Evolutionary conservation across 2,329 filamentous ascomycete genomes (phyloP), one percentile per base, ranked within the genome.

Genomic region (Phialophora chinensis): DNA sequence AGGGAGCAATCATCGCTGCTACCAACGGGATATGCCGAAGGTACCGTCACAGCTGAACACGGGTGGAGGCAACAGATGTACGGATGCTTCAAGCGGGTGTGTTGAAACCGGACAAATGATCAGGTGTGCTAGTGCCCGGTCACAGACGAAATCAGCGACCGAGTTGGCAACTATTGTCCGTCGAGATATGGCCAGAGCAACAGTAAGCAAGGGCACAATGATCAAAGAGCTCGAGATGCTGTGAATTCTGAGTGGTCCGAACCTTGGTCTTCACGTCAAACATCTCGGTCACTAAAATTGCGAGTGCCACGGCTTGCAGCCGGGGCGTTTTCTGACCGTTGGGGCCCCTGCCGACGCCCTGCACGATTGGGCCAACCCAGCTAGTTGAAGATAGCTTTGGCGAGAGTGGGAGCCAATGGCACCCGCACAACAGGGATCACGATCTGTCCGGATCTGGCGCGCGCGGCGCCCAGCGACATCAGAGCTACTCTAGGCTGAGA

Each of bases 301-400:
- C 63, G 66, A 69, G 56, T 62, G 50, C 64, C 57, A 66, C 65
- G 60, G 65, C 60, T 29, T 69, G 60, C 60, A 62, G 62, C 53
- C 59, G 60, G 65, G 67, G 69, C 69, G 69, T 67, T 71, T 68
- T 55, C 27, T 63, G 65, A 71, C 69, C 69, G 69, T 69, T 69
- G 69, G 27, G 60, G 60, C 56, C 65, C 58, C 44, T 69, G 65
- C 61, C 33, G 54, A 50, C 53, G n/a, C 33, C 33, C 29, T 5
- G 4, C 44, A 52, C 47, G 53, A 62, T 63, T 63, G 42, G 60
- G 54, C 53, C 27, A 68, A 25, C 42, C 17, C 23, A 17, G 25
- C 35, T 60, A 63, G 60, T 38, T 49, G 64, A 44, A 56, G 65
- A 47, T 62, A 54, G 59, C 47, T 47, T 60, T 66, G 65, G 55